phyloP scores from a whole-genome alignment of 768 basidiomycete genomes.

The Hygrocybe punicea region DNA sequence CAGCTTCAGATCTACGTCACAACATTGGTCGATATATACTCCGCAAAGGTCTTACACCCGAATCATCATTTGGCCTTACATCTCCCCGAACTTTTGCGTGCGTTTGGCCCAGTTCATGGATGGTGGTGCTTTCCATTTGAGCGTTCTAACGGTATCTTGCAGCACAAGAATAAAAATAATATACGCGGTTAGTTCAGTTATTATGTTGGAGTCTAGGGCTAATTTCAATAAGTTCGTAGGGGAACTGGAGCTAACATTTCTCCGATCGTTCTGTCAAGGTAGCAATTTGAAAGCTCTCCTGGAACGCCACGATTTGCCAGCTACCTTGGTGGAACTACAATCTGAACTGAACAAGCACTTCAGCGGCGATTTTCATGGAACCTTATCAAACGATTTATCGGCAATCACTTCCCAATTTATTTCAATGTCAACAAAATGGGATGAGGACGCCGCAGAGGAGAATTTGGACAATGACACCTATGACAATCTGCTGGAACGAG shows the following conservation, averaged over 20 bases:
- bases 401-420: not conserved
- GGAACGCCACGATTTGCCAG: not conserved
- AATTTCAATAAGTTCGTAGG: not conserved
- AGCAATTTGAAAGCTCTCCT: not conserved
- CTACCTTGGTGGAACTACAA: not conserved
- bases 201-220: too few relatives aligned
- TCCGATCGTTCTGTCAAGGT: not conserved
- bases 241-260: not conserved
- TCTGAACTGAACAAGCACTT: not conserved
- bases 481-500: not conserved
- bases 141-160: slow-evolving; percentile 23
- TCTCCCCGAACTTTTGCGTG: slow-evolving; percentile 19
- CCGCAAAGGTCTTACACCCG: slow-evolving; percentile 15
- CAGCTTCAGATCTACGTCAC: slow-evolving; percentile 28
- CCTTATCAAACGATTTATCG: not conserved
- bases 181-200: slow-evolving; percentile 18
- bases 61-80: slow-evolving; percentile 37
- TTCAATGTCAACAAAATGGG: not conserved
- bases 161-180: slow-evolving; percentile 20
- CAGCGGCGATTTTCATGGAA: not conserved
- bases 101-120: slow-evolving; percentile 32
- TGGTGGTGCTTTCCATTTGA: slow-evolving; percentile 39
- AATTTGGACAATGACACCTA: not conserved
- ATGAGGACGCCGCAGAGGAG: not conserved
- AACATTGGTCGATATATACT: slow-evolving; percentile 17